These are phyloP conservation scores for Sinapis alba DNA, from an alignment of 441 rosid species.

Conservation along the genomic window DNA sequence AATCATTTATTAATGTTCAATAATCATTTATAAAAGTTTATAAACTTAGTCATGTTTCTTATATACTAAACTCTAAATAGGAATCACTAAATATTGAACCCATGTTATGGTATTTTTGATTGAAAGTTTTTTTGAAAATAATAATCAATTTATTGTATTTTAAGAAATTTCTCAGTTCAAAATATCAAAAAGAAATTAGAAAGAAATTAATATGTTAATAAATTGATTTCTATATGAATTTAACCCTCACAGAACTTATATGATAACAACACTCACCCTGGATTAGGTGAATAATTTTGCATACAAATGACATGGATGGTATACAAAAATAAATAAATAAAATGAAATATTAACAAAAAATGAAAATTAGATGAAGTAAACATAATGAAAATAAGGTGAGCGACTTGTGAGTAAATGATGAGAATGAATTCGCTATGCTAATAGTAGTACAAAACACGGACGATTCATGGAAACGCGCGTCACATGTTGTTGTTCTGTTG, in stretches of 20 bases:
- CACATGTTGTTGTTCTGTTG: conserved; percentile 23
- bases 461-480: conserved; percentile 39
- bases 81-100: no score
- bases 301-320: conserved; percentile 16
- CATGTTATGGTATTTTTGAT: no score
- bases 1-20: no score
- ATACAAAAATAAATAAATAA: neutral
- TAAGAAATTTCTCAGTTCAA: no score
- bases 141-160: no score
- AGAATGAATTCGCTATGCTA: conserved; percentile 14
- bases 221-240: neutral
- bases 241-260: conserved; percentile 12
- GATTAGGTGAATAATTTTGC: conserved; percentile 24
- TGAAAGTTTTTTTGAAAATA: no score
- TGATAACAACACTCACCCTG: neutral
- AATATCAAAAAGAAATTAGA: no score
- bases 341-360: neutral
- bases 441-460: conserved; percentile 35
- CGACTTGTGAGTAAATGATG: conserved; percentile 9
- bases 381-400: conserved; percentile 20
- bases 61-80: no score
- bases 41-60: no score
- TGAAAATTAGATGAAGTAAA: neutral
- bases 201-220: neutral
- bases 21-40: no score